phyloP scores from a whole-genome alignment of 345 rosid species.

The Erysimum cheiranthoides region DNA sequence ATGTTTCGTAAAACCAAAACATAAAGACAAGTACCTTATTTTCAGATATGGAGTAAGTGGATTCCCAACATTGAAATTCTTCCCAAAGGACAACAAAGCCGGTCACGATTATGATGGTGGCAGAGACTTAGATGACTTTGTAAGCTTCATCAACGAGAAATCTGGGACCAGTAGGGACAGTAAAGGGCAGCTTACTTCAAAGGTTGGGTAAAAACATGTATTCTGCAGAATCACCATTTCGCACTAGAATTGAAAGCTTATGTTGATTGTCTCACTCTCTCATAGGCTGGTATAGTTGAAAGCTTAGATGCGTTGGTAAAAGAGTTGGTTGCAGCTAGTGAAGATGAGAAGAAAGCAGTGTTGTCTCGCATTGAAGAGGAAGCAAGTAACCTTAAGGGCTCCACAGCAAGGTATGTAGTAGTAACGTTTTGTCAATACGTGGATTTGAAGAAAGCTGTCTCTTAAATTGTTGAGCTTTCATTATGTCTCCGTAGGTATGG shows the following conservation, averaged over 20 bases:
- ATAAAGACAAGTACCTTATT: not conserved
- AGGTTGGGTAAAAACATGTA: conserved; percentile 51
- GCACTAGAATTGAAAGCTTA: not conserved
- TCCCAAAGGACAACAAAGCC: conserved; percentile 88
- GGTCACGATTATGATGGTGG: conserved; percentile 96
- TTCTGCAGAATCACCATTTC: not conserved
- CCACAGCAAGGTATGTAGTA: conserved; percentile 58
- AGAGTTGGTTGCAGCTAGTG: conserved; percentile 77
- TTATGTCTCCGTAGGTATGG: conserved; percentile 60
- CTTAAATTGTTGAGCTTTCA: not conserved
- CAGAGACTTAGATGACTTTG: conserved; percentile 90
- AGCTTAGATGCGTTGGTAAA: conserved; percentile 80
- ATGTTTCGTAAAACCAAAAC: not conserved
- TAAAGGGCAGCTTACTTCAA: conserved; percentile 84
- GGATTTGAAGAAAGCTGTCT: not conserved
- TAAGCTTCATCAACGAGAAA: conserved; percentile 82
- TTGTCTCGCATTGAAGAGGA: conserved; percentile 74
- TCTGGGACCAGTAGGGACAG: conserved; percentile 84
- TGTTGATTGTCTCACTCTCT: conserved; percentile 5
- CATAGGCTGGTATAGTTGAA: conserved; percentile 86
- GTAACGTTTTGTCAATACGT: not conserved
- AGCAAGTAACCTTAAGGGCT: conserved; percentile 75
- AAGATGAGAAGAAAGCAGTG: conserved; percentile 75
- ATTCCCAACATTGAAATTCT: conserved; percentile 89
- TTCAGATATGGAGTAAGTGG: conserved; percentile 91